Evolutionary conservation across 768 basidiomycete genomes (phyloP).

Genomic region (Macrolepiota albuminosa): DNA sequence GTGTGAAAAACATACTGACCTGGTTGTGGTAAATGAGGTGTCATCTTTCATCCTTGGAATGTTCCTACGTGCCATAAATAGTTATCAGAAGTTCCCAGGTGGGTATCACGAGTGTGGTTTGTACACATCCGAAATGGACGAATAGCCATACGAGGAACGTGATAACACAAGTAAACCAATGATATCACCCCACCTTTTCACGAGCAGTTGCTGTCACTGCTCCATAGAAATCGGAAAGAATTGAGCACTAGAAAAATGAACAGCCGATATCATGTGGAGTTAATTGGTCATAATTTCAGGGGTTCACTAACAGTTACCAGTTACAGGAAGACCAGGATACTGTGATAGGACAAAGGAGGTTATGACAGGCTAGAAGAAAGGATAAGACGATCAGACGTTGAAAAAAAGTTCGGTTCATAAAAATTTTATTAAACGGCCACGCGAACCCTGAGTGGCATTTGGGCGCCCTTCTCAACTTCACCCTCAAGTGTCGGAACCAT

Average conservation of each 20-base stretch:
- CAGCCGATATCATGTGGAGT: not conserved
- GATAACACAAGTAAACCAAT: not conserved
- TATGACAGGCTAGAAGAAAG: not conserved
- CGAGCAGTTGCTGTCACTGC: not conserved
- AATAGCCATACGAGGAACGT: not conserved
- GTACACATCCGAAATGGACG: not conserved
- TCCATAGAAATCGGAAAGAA: not conserved
- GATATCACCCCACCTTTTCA: too few species aligned
- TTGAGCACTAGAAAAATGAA: not conserved
- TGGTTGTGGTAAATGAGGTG: not conserved
- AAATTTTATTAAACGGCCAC: slow-evolving; percentile 22
- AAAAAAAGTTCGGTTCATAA: not conserved
- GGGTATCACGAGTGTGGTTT: not conserved
- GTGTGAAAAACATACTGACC: not conserved
- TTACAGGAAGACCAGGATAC: not conserved
- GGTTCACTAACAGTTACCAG: not conserved
- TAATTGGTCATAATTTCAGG: not conserved
- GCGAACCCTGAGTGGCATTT: slow-evolving; percentile 35
- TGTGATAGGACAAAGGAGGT: not conserved
- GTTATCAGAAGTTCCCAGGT: not conserved
- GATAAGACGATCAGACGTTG: not conserved
- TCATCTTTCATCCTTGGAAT: not conserved
- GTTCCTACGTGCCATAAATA: not conserved
- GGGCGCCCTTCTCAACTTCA: slow-evolving; percentile 34
- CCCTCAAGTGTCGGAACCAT: slow-evolving; percentile 41